Conservation (phyloP, 176 grass and related monocot species). For the Zoysia japonica region DNA sequence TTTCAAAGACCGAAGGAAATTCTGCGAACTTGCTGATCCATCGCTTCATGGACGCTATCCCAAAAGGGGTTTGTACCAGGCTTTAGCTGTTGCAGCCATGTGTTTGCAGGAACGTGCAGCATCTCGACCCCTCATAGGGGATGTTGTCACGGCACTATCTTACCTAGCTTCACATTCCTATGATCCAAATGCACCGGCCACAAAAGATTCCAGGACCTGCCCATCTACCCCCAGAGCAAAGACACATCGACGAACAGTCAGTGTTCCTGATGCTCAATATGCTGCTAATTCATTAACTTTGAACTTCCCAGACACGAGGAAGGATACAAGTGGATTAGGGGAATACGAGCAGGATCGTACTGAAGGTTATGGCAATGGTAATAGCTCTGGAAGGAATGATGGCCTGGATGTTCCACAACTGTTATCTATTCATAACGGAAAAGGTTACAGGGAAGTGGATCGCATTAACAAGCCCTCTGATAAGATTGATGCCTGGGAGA, state of each 20-base stretch:
- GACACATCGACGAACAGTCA: constrained; percentile 54
- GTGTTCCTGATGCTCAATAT: constrained; percentile 56
- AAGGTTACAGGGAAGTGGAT: constrained; percentile 30
- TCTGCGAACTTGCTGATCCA: constrained; percentile 83
- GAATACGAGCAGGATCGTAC: constrained; percentile 45
- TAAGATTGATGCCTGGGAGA: constrained; percentile 49
- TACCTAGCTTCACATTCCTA: constrained; percentile 83
- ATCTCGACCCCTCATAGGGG: constrained; percentile 84
- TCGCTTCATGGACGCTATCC: constrained; percentile 65
- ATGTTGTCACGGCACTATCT: constrained; percentile 91
- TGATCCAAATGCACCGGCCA: constrained; percentile 56
- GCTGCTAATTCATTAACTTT: constrained; percentile 48
- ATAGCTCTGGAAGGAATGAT: constrained; percentile 73
- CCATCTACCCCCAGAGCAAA: constrained; percentile 67
- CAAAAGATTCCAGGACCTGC: constrained; percentile 55
- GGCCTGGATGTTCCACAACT: constrained; percentile 57
- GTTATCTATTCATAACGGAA: constrained; percentile 29
- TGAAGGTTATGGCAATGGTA: constrained; percentile 54
- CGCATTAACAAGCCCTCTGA: constrained; percentile 13
- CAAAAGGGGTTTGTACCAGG: constrained; percentile 88
- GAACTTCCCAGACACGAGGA: constrained; percentile 64
- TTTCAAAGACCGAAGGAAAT: constrained; percentile 92
- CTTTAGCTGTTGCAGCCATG: constrained; percentile 94
- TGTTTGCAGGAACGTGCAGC: constrained; percentile 90
- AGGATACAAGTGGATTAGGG: constrained; percentile 43